Conservation (phyloP, 768 basidiomycete species). For the Rhodosporidiobolus odoratus region DNA sequence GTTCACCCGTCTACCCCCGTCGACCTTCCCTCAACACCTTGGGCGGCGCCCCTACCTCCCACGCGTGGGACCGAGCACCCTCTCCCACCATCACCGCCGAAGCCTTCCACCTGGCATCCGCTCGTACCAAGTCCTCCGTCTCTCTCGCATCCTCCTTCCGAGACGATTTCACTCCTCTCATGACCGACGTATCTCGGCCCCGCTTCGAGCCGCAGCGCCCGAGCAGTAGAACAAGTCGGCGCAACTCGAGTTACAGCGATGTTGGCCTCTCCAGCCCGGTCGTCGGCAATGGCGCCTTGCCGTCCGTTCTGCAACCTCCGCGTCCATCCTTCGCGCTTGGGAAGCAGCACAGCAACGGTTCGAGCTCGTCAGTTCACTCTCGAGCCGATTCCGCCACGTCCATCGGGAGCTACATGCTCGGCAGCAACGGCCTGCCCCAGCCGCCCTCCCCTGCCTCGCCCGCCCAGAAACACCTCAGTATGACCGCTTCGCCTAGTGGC, state of each 20-base stretch:
- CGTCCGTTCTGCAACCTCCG: conserved; percentile 5
- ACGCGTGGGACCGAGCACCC: conserved; percentile 13
- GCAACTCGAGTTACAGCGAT: conserved; percentile 11
- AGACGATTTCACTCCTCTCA: background rate
- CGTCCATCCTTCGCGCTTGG: conserved; percentile 23
- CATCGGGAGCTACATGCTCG: background rate
- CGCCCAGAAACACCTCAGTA: too few species aligned
- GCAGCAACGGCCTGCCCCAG: background rate
- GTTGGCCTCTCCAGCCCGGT: conserved; percentile 3
- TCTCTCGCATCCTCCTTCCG: conserved; percentile 26
- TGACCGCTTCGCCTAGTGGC: too few species aligned
- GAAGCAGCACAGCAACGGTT: conserved; percentile 13
- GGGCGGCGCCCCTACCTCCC: background rate
- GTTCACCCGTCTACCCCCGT: conserved; percentile 2
- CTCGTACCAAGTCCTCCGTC: conserved; percentile 25
- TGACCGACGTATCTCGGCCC: conserved; percentile 5
- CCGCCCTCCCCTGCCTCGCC: background rate
- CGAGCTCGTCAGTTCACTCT: conserved; percentile 16
- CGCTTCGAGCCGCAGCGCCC: conserved; percentile 33
- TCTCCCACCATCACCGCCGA: conserved; percentile 30
- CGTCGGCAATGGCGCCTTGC: too few species aligned
- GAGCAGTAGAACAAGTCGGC: conserved; percentile 14
- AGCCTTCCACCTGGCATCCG: conserved; percentile 30
- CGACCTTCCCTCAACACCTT: conserved; percentile 28
- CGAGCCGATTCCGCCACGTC: conserved; percentile 19